Percentiles rank a stretch among this genome's conserved stretches.
Conservation (phyloP, 805 yeast genomes). For the Clavispora vitiphila region DNA sequence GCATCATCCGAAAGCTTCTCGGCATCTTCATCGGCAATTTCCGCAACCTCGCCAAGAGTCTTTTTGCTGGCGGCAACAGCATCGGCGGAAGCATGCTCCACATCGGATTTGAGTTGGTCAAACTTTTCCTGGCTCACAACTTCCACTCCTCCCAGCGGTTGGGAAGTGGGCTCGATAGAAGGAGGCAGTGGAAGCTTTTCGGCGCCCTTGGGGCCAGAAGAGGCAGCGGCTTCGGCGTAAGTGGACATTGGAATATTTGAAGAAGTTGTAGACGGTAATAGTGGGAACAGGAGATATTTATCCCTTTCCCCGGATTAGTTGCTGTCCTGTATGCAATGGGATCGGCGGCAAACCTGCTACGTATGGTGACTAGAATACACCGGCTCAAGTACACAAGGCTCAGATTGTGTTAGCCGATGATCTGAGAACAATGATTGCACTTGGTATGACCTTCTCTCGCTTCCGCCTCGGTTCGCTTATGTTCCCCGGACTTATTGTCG, state of each 20-base stretch:
- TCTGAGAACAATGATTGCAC: too few species aligned
- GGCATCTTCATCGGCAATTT: not conserved
- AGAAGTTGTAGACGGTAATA: not conserved
- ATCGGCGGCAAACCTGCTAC: not conserved
- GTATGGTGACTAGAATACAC: too few species aligned
- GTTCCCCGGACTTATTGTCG: not conserved
- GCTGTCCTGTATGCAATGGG: slow-evolving; percentile 12
- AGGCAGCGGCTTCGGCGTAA: slow-evolving; percentile 40
- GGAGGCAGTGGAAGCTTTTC: slow-evolving; percentile 28
- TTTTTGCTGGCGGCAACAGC: slow-evolving; percentile 16
- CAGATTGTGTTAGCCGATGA: too few species aligned
- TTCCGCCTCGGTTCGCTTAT: not conserved
- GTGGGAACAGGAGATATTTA: not conserved
- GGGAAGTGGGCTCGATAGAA: slow-evolving; percentile 16
- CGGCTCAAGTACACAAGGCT: too few species aligned
- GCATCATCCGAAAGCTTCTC: slow-evolving; percentile 17
- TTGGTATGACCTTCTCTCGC: too few species aligned
- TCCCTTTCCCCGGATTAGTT: slow-evolving; percentile 12
- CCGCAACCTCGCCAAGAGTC: slow-evolving; percentile 3
- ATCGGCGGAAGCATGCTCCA: slow-evolving; percentile 18
- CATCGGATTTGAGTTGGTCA: slow-evolving; percentile 22
- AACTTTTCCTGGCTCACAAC: slow-evolving; percentile 18
- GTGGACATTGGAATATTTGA: slow-evolving; percentile 9
- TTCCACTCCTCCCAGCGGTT: slow-evolving; percentile 23
- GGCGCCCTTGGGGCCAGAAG: slow-evolving; percentile 33